phyloP scores from a whole-genome alignment of 2,329 filamentous ascomycete species.

The Alternaria solani region DNA sequence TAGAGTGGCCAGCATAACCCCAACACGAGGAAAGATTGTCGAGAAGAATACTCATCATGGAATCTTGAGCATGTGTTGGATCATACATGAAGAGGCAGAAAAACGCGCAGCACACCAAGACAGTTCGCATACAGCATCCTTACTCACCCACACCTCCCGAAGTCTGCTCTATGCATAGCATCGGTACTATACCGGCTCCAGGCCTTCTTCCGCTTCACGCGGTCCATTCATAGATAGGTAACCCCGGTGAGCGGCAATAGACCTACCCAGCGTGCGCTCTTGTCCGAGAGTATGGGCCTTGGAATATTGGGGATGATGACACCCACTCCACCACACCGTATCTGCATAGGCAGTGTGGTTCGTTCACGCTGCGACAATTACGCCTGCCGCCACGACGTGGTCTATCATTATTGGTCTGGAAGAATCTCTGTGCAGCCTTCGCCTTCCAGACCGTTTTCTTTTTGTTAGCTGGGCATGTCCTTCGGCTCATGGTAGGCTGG shows the following conservation, averaged over 20 bases:
- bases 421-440: neutral
- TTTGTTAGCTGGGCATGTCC: neutral
- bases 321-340: neutral
- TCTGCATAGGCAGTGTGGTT: conserved; percentile 4
- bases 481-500: neutral
- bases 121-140: conserved; percentile 13
- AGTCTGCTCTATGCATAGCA: neutral
- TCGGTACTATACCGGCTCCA: conserved; percentile 12
- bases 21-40: neutral
- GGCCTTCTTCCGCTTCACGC: neutral
- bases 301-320: conserved; percentile 5
- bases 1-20: neutral
- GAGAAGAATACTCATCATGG: neutral
- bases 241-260: conserved; percentile 3
- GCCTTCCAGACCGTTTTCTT: neutral
- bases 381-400: conserved; percentile 11
- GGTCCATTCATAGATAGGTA: neutral
- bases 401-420: conserved; percentile 8
- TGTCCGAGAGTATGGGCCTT: conserved; percentile 6
- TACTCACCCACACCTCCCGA: neutral
- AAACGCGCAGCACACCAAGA: neutral
- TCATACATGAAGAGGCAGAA: neutral
- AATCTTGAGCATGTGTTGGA: neutral
- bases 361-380: conserved; percentile 3
- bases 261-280: conserved; percentile 15